Evolutionary conservation across 202 grass and related monocot genomes (phyloP).

Genomic region (Schoenoplectus tabernaemontani): DNA sequence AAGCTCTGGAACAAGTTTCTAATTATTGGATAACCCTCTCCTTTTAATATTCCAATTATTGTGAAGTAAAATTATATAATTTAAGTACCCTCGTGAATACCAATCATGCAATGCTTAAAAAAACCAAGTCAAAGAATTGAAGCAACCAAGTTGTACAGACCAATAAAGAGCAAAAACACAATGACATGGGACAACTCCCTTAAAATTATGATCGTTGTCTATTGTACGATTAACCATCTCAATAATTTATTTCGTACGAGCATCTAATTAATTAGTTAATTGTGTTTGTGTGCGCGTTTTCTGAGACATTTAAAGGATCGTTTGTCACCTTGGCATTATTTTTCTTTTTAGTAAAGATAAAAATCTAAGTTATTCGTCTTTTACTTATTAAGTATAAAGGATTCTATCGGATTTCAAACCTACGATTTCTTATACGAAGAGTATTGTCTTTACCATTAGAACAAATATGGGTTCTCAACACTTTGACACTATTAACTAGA

Average conservation of each 20-base stretch:
- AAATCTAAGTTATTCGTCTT: no score
- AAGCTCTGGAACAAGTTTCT: background rate
- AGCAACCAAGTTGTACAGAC: background rate
- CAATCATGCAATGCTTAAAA: background rate
- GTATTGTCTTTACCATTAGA: no score
- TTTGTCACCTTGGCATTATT: no score
- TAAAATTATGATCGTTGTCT: background rate
- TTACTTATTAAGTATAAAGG: no score
- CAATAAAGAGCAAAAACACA: background rate
- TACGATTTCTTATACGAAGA: no score
- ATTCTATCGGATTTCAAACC: no score
- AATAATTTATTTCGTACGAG: background rate
- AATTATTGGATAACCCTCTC: background rate
- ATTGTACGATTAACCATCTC: background rate
- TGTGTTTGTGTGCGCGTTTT: no score
- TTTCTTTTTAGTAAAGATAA: no score
- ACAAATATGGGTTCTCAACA: no score
- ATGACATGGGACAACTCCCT: background rate
- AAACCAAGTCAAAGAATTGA: conserved; percentile 10
- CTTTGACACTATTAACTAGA: no score
- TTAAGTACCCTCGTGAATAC: background rate
- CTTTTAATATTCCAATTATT: background rate
- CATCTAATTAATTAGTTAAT: no score
- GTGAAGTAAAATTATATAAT: background rate
- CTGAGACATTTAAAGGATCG: no score